These are phyloP conservation scores for Exophiala alcalophila DNA, from an alignment of 2,329 filamentous ascomycete species.

Conservation along the genomic window DNA sequence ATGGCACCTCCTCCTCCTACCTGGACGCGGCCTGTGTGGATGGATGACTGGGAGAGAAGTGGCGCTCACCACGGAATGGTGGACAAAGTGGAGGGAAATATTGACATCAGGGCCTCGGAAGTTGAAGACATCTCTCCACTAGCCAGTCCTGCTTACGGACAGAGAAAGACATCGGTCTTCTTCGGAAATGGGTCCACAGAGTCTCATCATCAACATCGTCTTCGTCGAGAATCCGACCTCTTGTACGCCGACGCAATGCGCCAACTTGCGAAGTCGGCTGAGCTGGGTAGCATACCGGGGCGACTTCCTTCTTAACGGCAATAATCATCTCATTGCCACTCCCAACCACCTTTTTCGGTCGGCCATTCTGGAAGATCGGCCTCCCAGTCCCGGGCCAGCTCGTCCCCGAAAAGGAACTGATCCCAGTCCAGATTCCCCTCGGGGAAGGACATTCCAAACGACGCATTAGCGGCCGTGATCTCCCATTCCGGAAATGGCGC, in stretches of 20 bases:
- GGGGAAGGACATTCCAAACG: slow-evolving; percentile 3
- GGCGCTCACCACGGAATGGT: slow-evolving; percentile 4
- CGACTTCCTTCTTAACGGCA: background rate
- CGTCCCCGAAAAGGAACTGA: slow-evolving; percentile 26
- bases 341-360: slow-evolving; percentile 2
- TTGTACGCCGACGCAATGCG: slow-evolving; percentile 15
- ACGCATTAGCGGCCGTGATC: background rate
- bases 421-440: slow-evolving; percentile 21
- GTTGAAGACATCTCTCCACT: no score
- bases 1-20: background rate
- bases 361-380: slow-evolving; percentile 14
- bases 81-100: background rate
- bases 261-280: slow-evolving; percentile 3
- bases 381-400: slow-evolving; percentile 26
- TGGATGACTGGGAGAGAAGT: slow-evolving; percentile 10
- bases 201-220: slow-evolving; percentile 1
- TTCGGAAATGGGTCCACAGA: no score
- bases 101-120: slow-evolving; percentile 2
- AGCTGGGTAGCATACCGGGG: background rate
- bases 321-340: background rate
- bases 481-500: background rate
- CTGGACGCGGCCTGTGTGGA: slow-evolving; percentile 10
- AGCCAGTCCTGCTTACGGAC: no score
- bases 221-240: slow-evolving; percentile 12
- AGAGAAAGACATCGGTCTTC: no score